Evolutionary conservation across 2,329 filamentous ascomycete species (phyloP).

Genomic region (Ceratocystis eucalypticola): DNA sequence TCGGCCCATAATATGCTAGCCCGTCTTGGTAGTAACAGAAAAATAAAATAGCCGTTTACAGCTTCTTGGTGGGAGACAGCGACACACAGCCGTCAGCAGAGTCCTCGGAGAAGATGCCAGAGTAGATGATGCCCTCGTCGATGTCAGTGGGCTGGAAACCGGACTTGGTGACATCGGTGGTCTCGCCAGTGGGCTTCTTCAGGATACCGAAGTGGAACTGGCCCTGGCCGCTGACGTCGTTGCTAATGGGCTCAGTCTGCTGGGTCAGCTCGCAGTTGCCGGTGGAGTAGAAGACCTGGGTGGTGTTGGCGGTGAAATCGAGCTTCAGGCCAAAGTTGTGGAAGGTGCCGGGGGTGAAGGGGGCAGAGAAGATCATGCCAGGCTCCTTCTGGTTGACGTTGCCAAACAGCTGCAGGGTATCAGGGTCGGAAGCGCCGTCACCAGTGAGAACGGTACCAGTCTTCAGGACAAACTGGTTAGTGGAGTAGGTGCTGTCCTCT

Average conservation of each 20-base stretch:
- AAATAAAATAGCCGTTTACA: constrained; percentile 8
- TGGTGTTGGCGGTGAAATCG: constrained; percentile 42
- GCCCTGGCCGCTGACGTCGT: constrained; percentile 28
- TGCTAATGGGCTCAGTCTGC: constrained; percentile 32
- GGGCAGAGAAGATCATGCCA: constrained; percentile 36
- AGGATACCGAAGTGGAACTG: constrained; percentile 45
- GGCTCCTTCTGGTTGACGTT: constrained; percentile 35
- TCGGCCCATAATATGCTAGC: neutral
- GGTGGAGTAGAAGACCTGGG: constrained; percentile 44
- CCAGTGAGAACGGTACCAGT: constrained; percentile 38
- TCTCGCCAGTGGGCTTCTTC: constrained; percentile 42
- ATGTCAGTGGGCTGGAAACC: constrained; percentile 37
- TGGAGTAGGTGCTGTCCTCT: constrained; percentile 34
- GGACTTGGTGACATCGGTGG: constrained; percentile 33
- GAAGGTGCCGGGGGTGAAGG: constrained; percentile 39
- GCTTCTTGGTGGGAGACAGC: constrained; percentile 22
- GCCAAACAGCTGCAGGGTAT: constrained; percentile 34
- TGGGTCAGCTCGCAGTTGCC: constrained; percentile 32
- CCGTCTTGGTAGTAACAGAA: neutral
- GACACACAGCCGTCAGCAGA: constrained; percentile 31
- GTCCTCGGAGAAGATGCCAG: constrained; percentile 41
- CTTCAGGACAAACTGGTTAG: constrained; percentile 42
- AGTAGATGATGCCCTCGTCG: constrained; percentile 40
- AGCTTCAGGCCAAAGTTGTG: constrained; percentile 49
- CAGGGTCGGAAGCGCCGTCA: constrained; percentile 24